Conservation (phyloP, 208 protist genomes). For the Porcisia hertigi region DNA sequence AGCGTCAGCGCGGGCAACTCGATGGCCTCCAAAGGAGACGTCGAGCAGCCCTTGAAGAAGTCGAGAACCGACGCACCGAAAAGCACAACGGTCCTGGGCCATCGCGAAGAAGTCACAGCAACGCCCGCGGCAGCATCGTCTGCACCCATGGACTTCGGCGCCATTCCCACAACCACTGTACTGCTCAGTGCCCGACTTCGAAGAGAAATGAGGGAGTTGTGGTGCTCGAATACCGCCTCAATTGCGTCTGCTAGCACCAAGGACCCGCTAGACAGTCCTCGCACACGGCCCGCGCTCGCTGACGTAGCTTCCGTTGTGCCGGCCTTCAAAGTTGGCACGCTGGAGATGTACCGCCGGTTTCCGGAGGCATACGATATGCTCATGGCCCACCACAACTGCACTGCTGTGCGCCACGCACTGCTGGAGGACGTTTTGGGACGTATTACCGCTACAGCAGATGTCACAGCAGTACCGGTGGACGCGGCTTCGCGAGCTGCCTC, state of each 20-base stretch:
- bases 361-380: constrained; percentile 76
- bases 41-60: constrained; percentile 13
- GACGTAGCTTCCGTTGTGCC: constrained; percentile 38
- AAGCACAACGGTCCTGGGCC: background rate
- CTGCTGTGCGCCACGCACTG: constrained; percentile 38
- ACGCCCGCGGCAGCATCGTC: background rate
- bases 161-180: constrained; percentile 10
- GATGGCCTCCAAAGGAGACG: background rate
- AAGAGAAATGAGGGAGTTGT: constrained; percentile 31
- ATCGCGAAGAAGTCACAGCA: background rate
- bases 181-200: constrained; percentile 30
- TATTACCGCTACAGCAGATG: constrained; percentile 11
- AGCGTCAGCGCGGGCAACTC: background rate
- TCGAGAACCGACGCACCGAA: background rate
- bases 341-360: constrained; percentile 84
- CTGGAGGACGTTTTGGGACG: constrained; percentile 48
- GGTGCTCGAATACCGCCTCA: constrained; percentile 16
- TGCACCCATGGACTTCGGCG: background rate
- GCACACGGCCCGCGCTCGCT: background rate
- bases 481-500: background rate
- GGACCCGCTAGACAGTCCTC: background rate
- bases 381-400: constrained; percentile 78
- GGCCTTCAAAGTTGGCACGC: constrained; percentile 74
- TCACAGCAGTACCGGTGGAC: background rate
- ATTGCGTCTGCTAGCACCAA: background rate